A percentile compares a stretch with the other conserved stretches of the same genome.
phyloP scores from a whole-genome alignment of 164 flowering plant genomes.

The Dillenia turbinata region DNA sequence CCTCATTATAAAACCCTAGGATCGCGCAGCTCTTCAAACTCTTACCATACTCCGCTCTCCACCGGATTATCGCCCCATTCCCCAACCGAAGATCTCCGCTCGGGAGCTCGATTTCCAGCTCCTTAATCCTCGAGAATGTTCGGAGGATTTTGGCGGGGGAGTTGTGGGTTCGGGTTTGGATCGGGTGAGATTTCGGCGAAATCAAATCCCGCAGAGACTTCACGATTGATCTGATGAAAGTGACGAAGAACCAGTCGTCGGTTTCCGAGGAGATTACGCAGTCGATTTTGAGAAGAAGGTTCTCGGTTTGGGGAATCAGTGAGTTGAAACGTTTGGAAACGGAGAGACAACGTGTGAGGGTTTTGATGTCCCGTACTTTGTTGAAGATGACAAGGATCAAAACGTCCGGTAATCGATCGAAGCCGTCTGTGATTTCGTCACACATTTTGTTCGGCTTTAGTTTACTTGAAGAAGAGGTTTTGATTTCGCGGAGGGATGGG shows the following conservation, averaged over 20 bases:
- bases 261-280: constrained; percentile 40
- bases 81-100: constrained; percentile 38
- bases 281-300: constrained; percentile 39
- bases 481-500: too few relatives aligned
- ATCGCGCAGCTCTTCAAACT: constrained; percentile 45
- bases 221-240: constrained; percentile 26
- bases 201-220: constrained; percentile 32
- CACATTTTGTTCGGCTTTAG: too few relatives aligned
- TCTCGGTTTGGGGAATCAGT: constrained; percentile 41
- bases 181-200: constrained; percentile 8
- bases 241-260: constrained; percentile 23
- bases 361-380: constrained; percentile 41
- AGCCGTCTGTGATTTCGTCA: constrained; percentile 17
- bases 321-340: constrained; percentile 52
- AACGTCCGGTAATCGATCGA: constrained; percentile 53
- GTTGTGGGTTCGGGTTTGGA: constrained; percentile 14
- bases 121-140: constrained; percentile 29
- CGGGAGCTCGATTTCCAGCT: constrained; percentile 45
- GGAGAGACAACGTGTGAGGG: constrained; percentile 41
- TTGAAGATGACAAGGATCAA: constrained; percentile 44
- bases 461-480: too few relatives aligned
- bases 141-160: constrained; percentile 43
- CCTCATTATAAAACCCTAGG: constrained; percentile 19
- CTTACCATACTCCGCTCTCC: constrained; percentile 48
- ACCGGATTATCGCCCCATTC: constrained; percentile 32